A percentile compares a stretch with the other conserved stretches of the same genome.
phyloP scores from a whole-genome alignment of 2,329 filamentous ascomycete genomes.

The Blastomyces parvus region DNA sequence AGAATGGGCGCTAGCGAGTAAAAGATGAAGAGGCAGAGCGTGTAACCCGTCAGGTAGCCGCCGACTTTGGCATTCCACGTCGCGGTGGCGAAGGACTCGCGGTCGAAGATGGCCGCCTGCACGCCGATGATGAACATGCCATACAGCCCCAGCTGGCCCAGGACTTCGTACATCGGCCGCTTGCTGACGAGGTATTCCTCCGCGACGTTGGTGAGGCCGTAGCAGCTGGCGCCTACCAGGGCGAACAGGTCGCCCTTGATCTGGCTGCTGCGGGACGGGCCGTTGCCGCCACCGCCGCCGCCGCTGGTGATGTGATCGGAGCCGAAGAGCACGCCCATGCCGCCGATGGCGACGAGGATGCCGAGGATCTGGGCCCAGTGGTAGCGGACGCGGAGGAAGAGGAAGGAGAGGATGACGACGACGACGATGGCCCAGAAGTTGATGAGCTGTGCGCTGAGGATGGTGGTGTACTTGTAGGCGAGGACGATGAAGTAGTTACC shows the following conservation, averaged over 20 bases:
- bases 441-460: constrained; percentile 86
- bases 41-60: constrained; percentile 85
- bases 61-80: constrained; percentile 59
- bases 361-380: constrained; percentile 74
- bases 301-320: constrained; percentile 67
- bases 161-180: constrained; percentile 81
- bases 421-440: constrained; percentile 98
- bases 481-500: constrained; percentile 98
- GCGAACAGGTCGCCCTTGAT: constrained; percentile 91
- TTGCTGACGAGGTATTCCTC: constrained; percentile 91
- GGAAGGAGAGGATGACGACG: constrained; percentile 75
- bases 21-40: constrained; percentile 70
- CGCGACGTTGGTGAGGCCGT: constrained; percentile 81
- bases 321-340: constrained; percentile 76
- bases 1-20: constrained; percentile 81
- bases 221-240: constrained; percentile 77
- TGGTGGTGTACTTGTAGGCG: constrained; percentile 85
- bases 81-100: constrained; percentile 55
- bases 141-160: constrained; percentile 82
- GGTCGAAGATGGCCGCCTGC: constrained; percentile 87
- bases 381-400: constrained; percentile 80
- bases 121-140: constrained; percentile 84
- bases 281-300: constrained; percentile 40
- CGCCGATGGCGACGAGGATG: constrained; percentile 83
- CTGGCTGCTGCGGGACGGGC: constrained; percentile 47